These are phyloP conservation scores for Pichia cactophila DNA, from an alignment of 1,139 yeast species.

Conservation along the genomic window DNA sequence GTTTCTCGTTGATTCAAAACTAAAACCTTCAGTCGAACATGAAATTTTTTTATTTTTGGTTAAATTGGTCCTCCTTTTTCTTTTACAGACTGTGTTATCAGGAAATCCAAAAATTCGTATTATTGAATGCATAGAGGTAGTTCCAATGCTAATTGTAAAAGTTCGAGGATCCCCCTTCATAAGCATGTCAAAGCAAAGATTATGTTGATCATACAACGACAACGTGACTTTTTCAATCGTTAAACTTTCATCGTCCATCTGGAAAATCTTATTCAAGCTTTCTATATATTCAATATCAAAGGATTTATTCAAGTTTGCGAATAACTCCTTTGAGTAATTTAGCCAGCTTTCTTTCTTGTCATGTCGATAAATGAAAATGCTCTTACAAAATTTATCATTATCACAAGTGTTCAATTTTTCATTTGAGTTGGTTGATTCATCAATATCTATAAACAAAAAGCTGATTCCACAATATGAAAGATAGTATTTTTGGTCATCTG, in stretches of 20 bases:
- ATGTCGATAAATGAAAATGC: constrained; percentile 34
- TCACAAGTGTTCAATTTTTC: constrained; percentile 28
- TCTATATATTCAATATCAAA: not conserved
- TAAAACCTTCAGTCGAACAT: constrained; percentile 32
- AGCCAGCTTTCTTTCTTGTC: not conserved
- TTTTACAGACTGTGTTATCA: constrained; percentile 42
- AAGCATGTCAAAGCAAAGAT: not conserved
- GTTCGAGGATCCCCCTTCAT: not conserved
- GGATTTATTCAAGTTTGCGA: not conserved
- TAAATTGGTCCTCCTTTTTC: constrained; percentile 18
- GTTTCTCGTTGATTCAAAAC: constrained; percentile 29
- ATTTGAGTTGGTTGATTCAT: constrained; percentile 4
- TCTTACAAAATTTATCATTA: constrained; percentile 34
- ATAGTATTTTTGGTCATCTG: constrained; percentile 26
- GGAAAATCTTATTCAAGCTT: too few species aligned
- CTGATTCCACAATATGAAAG: constrained; percentile 51
- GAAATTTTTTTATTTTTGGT: constrained; percentile 7
- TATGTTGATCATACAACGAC: not conserved
- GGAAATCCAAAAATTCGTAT: constrained; percentile 48
- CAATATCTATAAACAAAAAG: constrained; percentile 34
- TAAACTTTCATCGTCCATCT: not conserved
- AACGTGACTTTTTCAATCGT: not conserved
- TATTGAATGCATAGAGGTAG: constrained; percentile 44
- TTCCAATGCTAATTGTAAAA: constrained; percentile 29
- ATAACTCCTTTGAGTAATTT: not conserved